These are phyloP conservation scores for Podospora pseudocomata DNA, from an alignment of 495 filamentous ascomycete genomes.

Conservation along the genomic window DNA sequence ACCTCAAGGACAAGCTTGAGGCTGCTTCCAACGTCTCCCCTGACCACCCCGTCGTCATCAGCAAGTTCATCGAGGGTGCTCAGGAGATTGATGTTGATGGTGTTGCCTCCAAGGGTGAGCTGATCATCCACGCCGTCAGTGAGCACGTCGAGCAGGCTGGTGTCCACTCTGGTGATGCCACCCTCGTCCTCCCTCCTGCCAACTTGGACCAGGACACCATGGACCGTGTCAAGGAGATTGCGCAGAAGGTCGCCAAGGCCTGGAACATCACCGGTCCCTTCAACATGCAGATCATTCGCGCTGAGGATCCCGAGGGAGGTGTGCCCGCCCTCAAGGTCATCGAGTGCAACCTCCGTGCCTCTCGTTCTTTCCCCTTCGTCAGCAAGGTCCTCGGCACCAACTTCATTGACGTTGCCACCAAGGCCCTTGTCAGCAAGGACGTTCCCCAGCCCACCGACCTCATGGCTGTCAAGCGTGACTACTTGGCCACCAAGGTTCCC, in stretches of 20 bases:
- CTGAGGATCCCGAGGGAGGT: constrained; percentile 63
- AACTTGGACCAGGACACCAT: constrained; percentile 71
- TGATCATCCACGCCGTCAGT: constrained; percentile 90
- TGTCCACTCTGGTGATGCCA: constrained; percentile 97
- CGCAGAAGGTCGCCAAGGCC: constrained; percentile 91
- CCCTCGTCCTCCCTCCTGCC: constrained; percentile 85
- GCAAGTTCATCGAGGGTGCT: constrained; percentile 96
- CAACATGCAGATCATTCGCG: constrained; percentile 99
- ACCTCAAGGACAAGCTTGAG: constrained; percentile 85
- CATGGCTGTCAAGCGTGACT: constrained; percentile 84
- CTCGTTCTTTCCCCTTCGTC: constrained; percentile 95
- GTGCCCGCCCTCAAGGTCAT: constrained; percentile 86
- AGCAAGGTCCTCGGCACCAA: constrained; percentile 95
- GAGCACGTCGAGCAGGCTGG: constrained; percentile 98
- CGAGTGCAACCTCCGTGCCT: constrained; percentile 96
- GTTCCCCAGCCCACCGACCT: constrained; percentile 84
- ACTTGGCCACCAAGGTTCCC: constrained; percentile 93
- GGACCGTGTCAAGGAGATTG: constrained; percentile 87
- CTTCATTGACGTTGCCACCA: constrained; percentile 96
- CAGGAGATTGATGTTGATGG: constrained; percentile 98
- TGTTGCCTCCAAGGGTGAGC: constrained; percentile 78
- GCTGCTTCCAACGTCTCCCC: constrained; percentile 90
- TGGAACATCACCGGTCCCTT: constrained; percentile 97
- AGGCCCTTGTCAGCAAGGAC: constrained; percentile 81
- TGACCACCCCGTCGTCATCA: constrained; percentile 97